Base-by-base conservation (phyloP, 2,329 filamentous ascomycete species). In the Calonectria crousiana region DNA sequence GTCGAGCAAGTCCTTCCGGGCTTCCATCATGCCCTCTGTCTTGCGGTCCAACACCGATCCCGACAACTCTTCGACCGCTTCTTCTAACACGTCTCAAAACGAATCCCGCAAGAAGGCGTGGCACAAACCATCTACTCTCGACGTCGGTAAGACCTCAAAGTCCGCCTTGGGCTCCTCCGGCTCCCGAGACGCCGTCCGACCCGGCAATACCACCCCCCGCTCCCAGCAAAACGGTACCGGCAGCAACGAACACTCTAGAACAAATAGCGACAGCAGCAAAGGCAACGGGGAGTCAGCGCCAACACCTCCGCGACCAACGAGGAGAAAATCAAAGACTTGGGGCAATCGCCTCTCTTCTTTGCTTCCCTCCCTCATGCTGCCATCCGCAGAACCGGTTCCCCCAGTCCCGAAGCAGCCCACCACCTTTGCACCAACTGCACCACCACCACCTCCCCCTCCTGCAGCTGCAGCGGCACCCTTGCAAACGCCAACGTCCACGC, bases 1-100 rank as follows among this genome's bases (percentile, higher is more conserved):
- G 82, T 86, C 86, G 80, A 85, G 84, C 85, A 88, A 87, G 85
- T 87, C 84, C 75, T 82, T 84, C 79, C 82, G 84, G 81, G 82
- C 83, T 68, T 82, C 83, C 73, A 78, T 83, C 69, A 81, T 86
- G 76, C 81, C 83, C 77, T 84, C 84, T 76, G 82, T 86, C 79
- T 74, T 83, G 58, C 81, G 79, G 56, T 80, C 81, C 74, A 81
- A 80, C 70, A 79, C 81, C 69, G 78, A 82, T 67, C 76, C 81
- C 72, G 80, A 82, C 56, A 78, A 76, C 26, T 47, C 70, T 18
- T 75, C 78, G 36, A 71, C 78, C 49, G 41, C 74, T 44, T 71
- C 77, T 62, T 69, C 74, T 10, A 70, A 74, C 30, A 68, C 66
- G 20, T 73, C 74, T 41, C 41, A 67, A 30, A 58, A 69, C 66